Base-by-base conservation (phyloP, 2,329 filamentous ascomycete species). In the Cordyceps javanica region DNA sequence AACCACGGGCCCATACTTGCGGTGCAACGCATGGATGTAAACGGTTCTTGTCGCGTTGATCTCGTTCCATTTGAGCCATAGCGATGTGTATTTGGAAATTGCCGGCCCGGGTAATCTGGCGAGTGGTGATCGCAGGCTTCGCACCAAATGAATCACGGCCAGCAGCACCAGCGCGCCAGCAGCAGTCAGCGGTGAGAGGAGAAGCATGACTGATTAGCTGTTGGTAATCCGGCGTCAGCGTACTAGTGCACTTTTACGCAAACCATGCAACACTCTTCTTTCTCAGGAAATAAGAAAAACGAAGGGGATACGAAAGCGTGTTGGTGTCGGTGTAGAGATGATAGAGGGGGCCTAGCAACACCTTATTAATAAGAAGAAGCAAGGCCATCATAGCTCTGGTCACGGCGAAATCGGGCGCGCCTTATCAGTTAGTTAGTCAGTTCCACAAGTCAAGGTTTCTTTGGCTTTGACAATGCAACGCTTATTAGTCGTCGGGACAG, bases 21-120 rank as follows among this genome's bases (percentile, higher is more conserved):
- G 63, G 64, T 87, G 84, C 16, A 86, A 71, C 0, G 62, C 55
- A 61, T 87, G 82, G 30, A 86, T 74, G 60, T 85, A 83, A 45
- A 69, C 65, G 1, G 82, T 83, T 30, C 82, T 73, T 23, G 72
- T 71, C 32, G 77, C 79, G 34, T 70, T 72, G 51, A 86, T 75
- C 66, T 86, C 83, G 54, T 85, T 74, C 72, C 75, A 82, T 63
- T 80, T 82, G 51, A 85, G 68, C 1, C 75, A 60, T 21, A 78
- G 67, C 0, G 79, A 79, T 0, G 78, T 82, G 63, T 82, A 75
- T 30, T 75, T 73, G 21, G 81, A 76, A 38, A 72, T 55, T 48
- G 63, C 61, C 8, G 81, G 79, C 2, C 82, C 82, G 0, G 82
- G 82, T 8, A 83, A 59, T 48, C 65, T 68, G 39, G 66, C 64